Percentiles rank a stretch among this genome's conserved stretches.
Evolutionary conservation across 345 rosid genomes (phyloP).

Genomic region (Eucalyptus dawsonii): DNA sequence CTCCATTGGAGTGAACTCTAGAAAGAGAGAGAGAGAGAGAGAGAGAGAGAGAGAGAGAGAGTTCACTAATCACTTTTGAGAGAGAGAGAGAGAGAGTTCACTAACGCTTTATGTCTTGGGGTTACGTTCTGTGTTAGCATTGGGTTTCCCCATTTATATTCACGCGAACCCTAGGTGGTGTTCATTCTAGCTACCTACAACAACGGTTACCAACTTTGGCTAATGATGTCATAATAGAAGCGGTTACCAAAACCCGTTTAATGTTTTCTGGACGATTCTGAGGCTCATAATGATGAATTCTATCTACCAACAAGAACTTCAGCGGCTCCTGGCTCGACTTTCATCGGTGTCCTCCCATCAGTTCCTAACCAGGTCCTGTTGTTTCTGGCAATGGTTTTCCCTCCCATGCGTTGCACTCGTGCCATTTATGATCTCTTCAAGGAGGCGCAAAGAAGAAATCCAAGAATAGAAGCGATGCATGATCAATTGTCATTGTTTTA

Average conservation of each 20-base stretch:
- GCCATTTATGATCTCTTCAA: neutral
- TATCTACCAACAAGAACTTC: neutral
- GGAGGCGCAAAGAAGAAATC: neutral
- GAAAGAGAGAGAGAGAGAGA: neutral
- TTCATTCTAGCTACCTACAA: neutral
- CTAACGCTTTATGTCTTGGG: neutral
- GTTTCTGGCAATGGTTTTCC: neutral
- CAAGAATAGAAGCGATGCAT: neutral
- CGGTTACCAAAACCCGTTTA: neutral
- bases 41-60: neutral
- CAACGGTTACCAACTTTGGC: neutral
- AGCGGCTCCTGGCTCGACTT: neutral
- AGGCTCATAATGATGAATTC: neutral
- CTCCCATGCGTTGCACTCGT: neutral
- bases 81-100: neutral
- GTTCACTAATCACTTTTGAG: neutral
- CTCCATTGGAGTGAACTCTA: conserved; percentile 10
- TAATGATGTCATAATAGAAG: neutral
- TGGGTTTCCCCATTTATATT: neutral
- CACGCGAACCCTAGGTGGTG: neutral
- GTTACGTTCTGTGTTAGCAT: neutral
- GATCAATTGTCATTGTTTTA: too few relatives aligned
- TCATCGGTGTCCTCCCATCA: neutral
- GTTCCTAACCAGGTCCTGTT: neutral
- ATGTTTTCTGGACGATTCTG: neutral